These are phyloP conservation scores for Perilla frutescens DNA, from an alignment of 257 asterid genomes.

Conservation along the genomic window DNA sequence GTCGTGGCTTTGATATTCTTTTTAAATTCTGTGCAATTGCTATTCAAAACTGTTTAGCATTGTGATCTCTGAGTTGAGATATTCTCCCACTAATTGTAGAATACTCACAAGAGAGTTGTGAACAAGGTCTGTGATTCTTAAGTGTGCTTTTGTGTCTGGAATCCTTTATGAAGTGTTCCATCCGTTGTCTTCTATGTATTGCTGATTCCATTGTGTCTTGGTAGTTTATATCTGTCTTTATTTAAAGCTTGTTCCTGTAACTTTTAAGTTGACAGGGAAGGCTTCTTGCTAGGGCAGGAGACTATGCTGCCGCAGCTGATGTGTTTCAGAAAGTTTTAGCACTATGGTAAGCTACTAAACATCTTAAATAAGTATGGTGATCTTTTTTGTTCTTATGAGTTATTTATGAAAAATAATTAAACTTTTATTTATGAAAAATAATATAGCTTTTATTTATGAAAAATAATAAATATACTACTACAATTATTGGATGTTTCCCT, in stretches of 20 bases:
- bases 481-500: conserved; percentile 6
- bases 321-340: conserved; percentile 76
- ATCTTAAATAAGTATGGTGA: neutral
- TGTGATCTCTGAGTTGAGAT: conserved; percentile 22
- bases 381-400: neutral
- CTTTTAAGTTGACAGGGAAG: conserved; percentile 99
- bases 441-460: neutral
- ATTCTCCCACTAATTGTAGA: conserved; percentile 3
- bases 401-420: neutral
- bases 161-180: conserved; percentile 4
- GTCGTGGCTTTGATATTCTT: neutral
- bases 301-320: conserved; percentile 84
- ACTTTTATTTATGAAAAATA: no score
- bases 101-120: conserved; percentile 5
- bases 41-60: conserved; percentile 5
- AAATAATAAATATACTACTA: neutral
- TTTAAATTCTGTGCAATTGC: neutral
- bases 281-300: conserved; percentile 95
- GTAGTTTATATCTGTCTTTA: conserved; percentile 33
- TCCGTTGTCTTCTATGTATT: neutral
- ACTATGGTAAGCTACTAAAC: conserved; percentile 68
- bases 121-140: conserved; percentile 7
- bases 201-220: conserved; percentile 6
- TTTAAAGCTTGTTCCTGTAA: conserved; percentile 65
- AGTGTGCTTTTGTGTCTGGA: neutral